These are phyloP conservation scores for Aspergillus campestris DNA, from an alignment of 495 filamentous ascomycete species.

Conservation along the genomic window DNA sequence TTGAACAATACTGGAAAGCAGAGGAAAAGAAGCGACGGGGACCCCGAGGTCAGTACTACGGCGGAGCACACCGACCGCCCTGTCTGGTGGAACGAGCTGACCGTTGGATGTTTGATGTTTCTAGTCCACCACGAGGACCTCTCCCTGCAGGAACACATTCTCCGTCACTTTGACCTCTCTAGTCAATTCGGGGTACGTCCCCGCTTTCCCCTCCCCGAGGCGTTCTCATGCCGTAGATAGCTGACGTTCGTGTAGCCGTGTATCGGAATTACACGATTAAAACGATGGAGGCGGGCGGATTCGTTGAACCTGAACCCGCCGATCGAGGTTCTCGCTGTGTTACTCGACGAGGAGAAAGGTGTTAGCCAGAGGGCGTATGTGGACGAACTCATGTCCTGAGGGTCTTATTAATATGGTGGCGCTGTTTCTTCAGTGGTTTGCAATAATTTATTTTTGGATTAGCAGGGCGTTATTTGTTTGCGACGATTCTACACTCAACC, in stretches of 20 bases:
- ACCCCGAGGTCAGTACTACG: constrained; percentile 32
- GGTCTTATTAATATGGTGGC: not conserved
- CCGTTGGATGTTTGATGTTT: not conserved
- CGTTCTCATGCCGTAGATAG: not conserved
- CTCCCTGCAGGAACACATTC: constrained; percentile 68
- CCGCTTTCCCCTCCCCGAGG: not conserved
- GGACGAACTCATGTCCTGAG: constrained; percentile 62
- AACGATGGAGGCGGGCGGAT: constrained; percentile 84
- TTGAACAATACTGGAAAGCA: constrained; percentile 62
- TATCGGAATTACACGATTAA: constrained; percentile 71
- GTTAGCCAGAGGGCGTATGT: constrained; percentile 59
- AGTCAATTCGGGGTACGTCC: constrained; percentile 78
- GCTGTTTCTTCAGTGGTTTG: not conserved
- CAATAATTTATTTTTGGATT: not conserved
- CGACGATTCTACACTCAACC: no score
- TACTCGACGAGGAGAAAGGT: constrained; percentile 58
- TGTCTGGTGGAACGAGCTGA: not conserved
- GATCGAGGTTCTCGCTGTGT: constrained; percentile 80
- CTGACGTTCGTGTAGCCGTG: constrained; percentile 54
- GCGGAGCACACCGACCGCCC: not conserved
- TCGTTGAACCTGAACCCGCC: constrained; percentile 73
- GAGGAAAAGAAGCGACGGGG: constrained; percentile 54
- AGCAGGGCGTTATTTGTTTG: constrained; percentile 1
- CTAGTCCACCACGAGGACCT: constrained; percentile 67
- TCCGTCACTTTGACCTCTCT: constrained; percentile 81